These are phyloP conservation scores for Rubroboletus satanas DNA, from an alignment of 768 basidiomycete species.

Conservation along the genomic window DNA sequence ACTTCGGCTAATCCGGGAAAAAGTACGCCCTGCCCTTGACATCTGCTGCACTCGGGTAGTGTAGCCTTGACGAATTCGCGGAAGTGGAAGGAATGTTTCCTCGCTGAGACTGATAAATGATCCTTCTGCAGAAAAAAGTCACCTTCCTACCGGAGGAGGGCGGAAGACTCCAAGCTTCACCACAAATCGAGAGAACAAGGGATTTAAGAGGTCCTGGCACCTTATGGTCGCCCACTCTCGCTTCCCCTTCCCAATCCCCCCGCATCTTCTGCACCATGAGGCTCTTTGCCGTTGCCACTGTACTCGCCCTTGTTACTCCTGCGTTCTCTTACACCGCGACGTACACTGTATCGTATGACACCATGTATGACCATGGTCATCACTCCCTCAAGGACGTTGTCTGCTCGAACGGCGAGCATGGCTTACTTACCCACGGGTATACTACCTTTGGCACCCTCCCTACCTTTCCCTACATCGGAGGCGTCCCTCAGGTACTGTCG, in stretches of 20 bases:
- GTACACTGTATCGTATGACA: constrained; percentile 41
- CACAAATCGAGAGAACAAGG: not conserved
- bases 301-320: constrained; percentile 7
- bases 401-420: constrained; percentile 52
- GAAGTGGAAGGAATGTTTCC: not conserved
- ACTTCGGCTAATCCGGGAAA: not conserved
- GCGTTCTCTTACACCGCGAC: not conserved
- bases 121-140: not conserved
- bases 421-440: constrained; percentile 43
- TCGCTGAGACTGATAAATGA: not conserved
- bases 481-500: constrained; percentile 45
- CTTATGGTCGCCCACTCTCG: not conserved
- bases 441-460: constrained; percentile 51
- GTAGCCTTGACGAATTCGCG: not conserved
- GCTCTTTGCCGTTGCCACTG: not conserved
- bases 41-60: not conserved
- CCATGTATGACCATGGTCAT: constrained; percentile 43
- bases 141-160: not conserved
- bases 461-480: constrained; percentile 58
- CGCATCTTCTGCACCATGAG: constrained; percentile 9
- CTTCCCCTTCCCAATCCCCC: not conserved
- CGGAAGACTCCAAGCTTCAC: not conserved
- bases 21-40: not conserved
- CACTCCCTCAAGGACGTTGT: constrained; percentile 41
- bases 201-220: not conserved